Percentiles rank a stretch among this genome's conserved stretches.
These are phyloP conservation scores for Peribolospora baueri DNA, from an alignment of 768 basidiomycete species.

Conservation along the genomic window DNA sequence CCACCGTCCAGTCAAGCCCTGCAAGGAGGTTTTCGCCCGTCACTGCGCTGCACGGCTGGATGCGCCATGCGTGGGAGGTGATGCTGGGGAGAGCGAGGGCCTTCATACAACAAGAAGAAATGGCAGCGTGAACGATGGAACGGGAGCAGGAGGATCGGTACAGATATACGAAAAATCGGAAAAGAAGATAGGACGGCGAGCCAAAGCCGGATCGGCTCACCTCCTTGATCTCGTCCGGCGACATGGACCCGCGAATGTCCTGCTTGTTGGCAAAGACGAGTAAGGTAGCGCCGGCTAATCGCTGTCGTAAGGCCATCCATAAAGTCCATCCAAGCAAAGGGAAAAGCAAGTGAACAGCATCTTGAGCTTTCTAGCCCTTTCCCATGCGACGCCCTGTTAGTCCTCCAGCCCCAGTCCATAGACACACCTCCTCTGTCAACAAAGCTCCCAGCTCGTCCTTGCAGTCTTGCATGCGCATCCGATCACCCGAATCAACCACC, in stretches of 20 bases:
- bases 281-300: constrained; percentile 63
- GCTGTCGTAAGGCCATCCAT: constrained; percentile 24
- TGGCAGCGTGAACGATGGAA: neutral
- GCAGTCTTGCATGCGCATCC: constrained; percentile 73
- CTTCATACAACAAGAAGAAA: neutral
- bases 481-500: constrained; percentile 92
- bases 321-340: neutral
- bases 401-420: neutral
- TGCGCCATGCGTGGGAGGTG: constrained; percentile 5
- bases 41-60: constrained; percentile 7
- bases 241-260: constrained; percentile 71
- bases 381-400: too few species aligned
- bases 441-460: constrained; percentile 62
- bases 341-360: neutral
- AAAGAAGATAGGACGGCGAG: neutral
- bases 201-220: constrained; percentile 26
- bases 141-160: neutral
- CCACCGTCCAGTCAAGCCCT: constrained; percentile 79
- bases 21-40: neutral
- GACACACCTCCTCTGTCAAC: constrained; percentile 67
- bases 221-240: constrained; percentile 51
- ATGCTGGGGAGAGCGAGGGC: constrained; percentile 1
- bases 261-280: constrained; percentile 96
- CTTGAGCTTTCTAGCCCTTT: neutral
- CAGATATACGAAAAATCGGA: neutral